Percentiles rank a stretch among this genome's conserved stretches.
These are phyloP conservation scores for Alisma plantagoaquatica DNA, from an alignment of 106 monocot genomes.

Conservation along the genomic window DNA sequence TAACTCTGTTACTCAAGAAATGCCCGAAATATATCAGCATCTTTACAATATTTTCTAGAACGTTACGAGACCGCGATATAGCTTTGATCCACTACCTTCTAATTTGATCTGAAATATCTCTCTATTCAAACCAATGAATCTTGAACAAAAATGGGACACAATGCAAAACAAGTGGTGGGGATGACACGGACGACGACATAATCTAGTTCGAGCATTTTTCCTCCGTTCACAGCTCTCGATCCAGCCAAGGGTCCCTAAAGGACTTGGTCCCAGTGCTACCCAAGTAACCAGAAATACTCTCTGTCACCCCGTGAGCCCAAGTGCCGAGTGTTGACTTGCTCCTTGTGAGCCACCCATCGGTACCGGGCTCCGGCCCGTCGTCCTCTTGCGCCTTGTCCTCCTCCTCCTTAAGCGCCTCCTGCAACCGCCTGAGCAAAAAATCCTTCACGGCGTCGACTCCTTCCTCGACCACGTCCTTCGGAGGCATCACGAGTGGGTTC, in stretches of 20 bases:
- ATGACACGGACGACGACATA: too few relatives aligned
- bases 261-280: constrained; percentile 26
- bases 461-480: constrained; percentile 38
- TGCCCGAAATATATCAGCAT: too few relatives aligned
- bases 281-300: constrained; percentile 33
- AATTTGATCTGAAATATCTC: too few relatives aligned
- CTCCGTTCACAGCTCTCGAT: constrained; percentile 44
- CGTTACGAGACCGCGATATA: too few relatives aligned
- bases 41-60: too few relatives aligned
- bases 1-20: too few relatives aligned
- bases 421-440: constrained; percentile 51
- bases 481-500: constrained; percentile 62
- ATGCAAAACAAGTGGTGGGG: too few relatives aligned
- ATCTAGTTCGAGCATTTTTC: too few relatives aligned
- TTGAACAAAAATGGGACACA: too few relatives aligned
- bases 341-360: constrained; percentile 31
- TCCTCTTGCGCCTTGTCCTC: constrained; percentile 34
- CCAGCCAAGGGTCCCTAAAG: constrained; percentile 41
- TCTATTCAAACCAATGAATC: too few relatives aligned
- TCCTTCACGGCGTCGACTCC: constrained; percentile 61
- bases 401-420: constrained; percentile 39
- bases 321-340: constrained; percentile 45
- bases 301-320: constrained; percentile 44
- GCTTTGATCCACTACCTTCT: too few relatives aligned
- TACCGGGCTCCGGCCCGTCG: constrained; percentile 16